Base-by-base conservation (phyloP, 805 yeast species). In the Candida tibetensis region DNA sequence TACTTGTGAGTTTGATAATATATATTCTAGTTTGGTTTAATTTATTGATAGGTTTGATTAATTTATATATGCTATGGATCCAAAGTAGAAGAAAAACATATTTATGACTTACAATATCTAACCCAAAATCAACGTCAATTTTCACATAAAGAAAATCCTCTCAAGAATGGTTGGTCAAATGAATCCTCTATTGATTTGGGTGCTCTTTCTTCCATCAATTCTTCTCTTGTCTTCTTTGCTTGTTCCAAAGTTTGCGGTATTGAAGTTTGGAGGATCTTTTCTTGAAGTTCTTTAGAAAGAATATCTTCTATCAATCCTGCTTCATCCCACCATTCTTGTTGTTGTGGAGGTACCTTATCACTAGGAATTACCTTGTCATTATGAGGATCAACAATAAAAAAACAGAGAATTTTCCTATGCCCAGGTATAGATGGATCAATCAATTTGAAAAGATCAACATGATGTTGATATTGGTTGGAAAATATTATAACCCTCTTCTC, bases 391-490 rank as follows among this genome's bases (percentile, higher is more conserved):
- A 57, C 60, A 3, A 69, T 15, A 37, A 68, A 69, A 41, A 66
- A 65, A 36, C 71, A 64, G 35, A 69, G 47, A 21, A 69, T 67
- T 41, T 64, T 64, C 21, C 72, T 47, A 42, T 57, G 59, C 2
- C 74, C 74, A 0, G 57, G 52, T 39, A 58, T 66, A 5, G 62
- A 35, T 39, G 49, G 49, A 42, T 69, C 73, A 9, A 36, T 34
- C 44, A 69, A 58, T 36, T 60, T 57, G 47, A 69, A 69, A 5
- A 62, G 53, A 37, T 61, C 66, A 9, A 69, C 72, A 36, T 59
- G 64, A 42, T 67, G 72, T 42, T 68, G 74, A 34, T 39, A 59
- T 7, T 37, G 32, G 45, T 69, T 69, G 4, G 74, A 73, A 41
- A 69, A 69, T 5, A 69, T 52, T 12, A 67, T 30, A 6, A 66